Percentiles rank a stretch among this genome's conserved stretches.
Conservation (phyloP, 176 grass and related monocot genomes). For the Zoysia pacifica region DNA sequence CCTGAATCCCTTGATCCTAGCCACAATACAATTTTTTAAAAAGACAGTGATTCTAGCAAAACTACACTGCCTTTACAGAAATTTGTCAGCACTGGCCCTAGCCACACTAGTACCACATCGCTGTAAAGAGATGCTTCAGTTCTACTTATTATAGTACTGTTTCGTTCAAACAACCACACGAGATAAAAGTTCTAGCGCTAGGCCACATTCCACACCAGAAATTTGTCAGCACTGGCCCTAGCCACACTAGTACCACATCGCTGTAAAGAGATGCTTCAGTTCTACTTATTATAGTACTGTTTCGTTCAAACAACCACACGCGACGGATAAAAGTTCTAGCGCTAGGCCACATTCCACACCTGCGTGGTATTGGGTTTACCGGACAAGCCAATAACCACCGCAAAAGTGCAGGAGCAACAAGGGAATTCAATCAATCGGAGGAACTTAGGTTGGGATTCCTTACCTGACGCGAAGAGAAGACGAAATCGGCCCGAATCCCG, state of each 20-base stretch:
- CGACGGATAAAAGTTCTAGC: neutral
- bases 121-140: constrained; percentile 7
- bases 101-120: neutral
- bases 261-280: constrained; percentile 8
- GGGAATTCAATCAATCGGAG: neutral
- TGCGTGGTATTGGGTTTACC: neutral
- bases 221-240: too few species aligned
- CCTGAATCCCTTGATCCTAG: neutral
- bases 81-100: too few species aligned
- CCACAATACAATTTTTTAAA: neutral
- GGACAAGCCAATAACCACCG: neutral
- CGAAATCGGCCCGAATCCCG: neutral
- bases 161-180: neutral
- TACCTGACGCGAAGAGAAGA: neutral
- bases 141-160: neutral
- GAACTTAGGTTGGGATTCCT: neutral
- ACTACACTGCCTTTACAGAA: neutral
- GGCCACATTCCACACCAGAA: neutral
- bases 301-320: neutral
- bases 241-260: neutral
- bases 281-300: neutral
- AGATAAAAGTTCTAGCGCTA: neutral
- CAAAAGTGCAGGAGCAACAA: neutral
- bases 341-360: neutral
- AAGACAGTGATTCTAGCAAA: neutral